phyloP scores from a whole-genome alignment of 2,329 filamentous ascomycete genomes.

The Penicillium sp. region DNA sequence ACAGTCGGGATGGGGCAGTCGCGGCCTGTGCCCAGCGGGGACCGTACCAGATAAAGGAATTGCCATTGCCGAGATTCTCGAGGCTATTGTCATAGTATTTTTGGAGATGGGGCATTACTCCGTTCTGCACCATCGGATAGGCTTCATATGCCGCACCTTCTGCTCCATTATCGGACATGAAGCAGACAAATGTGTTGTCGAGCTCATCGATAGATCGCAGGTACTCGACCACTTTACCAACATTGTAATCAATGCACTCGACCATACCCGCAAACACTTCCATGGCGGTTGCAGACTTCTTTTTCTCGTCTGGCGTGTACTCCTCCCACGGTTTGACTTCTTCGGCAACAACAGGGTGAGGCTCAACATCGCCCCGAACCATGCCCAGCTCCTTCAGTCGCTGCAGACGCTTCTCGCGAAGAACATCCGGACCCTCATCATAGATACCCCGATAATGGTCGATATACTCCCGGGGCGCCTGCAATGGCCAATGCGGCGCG shows the following conservation, averaged over 20 bases:
- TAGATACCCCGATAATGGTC: slow-evolving; percentile 48
- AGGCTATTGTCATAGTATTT: slow-evolving; percentile 35
- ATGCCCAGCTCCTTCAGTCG: slow-evolving; percentile 44
- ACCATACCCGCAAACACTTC: slow-evolving; percentile 50
- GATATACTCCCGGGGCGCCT: slow-evolving; percentile 45
- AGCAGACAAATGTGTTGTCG: slow-evolving; percentile 48
- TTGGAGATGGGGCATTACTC: slow-evolving; percentile 49
- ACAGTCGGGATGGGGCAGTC: slow-evolving; percentile 35
- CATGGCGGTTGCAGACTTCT: slow-evolving; percentile 44
- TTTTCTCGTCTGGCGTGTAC: slow-evolving; percentile 36
- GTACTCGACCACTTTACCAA: slow-evolving; percentile 45
- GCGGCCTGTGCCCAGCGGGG: slow-evolving; percentile 47
- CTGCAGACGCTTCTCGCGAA: slow-evolving; percentile 43
- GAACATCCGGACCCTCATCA: slow-evolving; percentile 46
- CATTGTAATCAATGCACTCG: slow-evolving; percentile 43
- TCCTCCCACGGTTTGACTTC: slow-evolving; percentile 43
- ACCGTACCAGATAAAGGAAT: slow-evolving; percentile 40
- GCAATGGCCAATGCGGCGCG: slow-evolving; percentile 51
- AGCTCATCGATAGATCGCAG: slow-evolving; percentile 44
- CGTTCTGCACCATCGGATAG: slow-evolving; percentile 51
- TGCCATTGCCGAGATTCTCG: not conserved
- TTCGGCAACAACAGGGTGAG: slow-evolving; percentile 36
- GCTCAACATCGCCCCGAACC: slow-evolving; percentile 39
- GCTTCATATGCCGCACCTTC: slow-evolving; percentile 54
- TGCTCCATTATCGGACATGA: slow-evolving; percentile 49